Conservation (phyloP, 2,329 filamentous ascomycete species). For the Achaetomium macrosporum region DNA sequence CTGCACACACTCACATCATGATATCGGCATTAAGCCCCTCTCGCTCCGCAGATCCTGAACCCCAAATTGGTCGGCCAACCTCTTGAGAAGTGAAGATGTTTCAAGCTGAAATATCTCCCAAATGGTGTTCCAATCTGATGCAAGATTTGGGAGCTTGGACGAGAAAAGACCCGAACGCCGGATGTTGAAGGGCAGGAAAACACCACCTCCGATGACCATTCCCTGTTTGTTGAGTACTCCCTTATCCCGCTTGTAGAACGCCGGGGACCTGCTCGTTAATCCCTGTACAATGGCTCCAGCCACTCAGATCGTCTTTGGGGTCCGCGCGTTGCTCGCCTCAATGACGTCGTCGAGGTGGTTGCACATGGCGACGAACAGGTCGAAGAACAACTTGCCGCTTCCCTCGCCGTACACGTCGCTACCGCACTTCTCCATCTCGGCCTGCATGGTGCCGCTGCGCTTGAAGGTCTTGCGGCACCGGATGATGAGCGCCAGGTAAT, state of each 20-base stretch:
- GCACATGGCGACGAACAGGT: slow-evolving; percentile 96
- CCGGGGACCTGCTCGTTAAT: slow-evolving; percentile 24
- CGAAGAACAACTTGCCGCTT: slow-evolving; percentile 82
- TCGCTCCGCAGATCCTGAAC: slow-evolving; percentile 36
- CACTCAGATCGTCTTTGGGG: slow-evolving; percentile 51
- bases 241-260: slow-evolving; percentile 19
- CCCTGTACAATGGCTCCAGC: slow-evolving; percentile 15
- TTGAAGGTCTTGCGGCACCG: slow-evolving; percentile 96
- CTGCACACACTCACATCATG: slow-evolving; percentile 22
- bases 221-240: slow-evolving; percentile 14
- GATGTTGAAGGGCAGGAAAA: slow-evolving; percentile 22
- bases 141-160: slow-evolving; percentile 34
- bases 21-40: slow-evolving; percentile 34
- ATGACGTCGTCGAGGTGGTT: slow-evolving; percentile 96
- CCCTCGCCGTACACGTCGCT: slow-evolving; percentile 32
- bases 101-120: slow-evolving; percentile 36
- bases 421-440: slow-evolving; percentile 91
- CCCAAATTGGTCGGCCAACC: slow-evolving; percentile 45
- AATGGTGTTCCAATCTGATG: slow-evolving; percentile 49
- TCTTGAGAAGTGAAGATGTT: slow-evolving; percentile 45
- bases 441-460: slow-evolving; percentile 96
- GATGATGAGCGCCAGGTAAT: slow-evolving; percentile 96
- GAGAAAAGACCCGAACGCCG: slow-evolving; percentile 31
- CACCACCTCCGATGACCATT: slow-evolving; percentile 13
- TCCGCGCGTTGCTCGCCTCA: slow-evolving; percentile 68